Base-by-base conservation (phyloP, 257 asterid species). In the Capsicum baccatum region DNA sequence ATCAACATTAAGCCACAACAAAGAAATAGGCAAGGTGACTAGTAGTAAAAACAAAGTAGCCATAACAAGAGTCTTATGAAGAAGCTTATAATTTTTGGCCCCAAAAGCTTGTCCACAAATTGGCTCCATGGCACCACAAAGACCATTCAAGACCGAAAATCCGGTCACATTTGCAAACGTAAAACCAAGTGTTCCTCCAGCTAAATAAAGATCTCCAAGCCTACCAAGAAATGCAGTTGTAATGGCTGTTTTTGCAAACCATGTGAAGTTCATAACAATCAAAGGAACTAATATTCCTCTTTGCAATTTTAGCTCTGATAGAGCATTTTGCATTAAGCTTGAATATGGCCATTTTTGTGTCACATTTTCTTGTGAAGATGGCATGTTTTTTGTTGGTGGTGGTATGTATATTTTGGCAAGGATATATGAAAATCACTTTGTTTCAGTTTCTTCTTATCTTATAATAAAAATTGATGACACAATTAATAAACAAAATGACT, bases 51-150 rank as follows among this genome's bases (percentile, higher is more conserved):
- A 80, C 33, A 67, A 82, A 35, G 88, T 87, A 3, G 94, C 85
- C 97, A 93, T 94, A 83, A 90, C 59, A 37, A 94, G 95, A 13
- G 96, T 93, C 64, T 91, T 92, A 55, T 94, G 98, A 47, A 96
- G 94, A 86, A 96, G 97, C 89, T 89, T 92, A 35, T 87, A 90
- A 58, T 96, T 96, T 71, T 88, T 91, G 64, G 98, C 98, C 2
- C 99, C 99, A 62, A 86, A 92, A 6, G 98, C 99, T 73, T 94
- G 99, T 57, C 99, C 99, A 83, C 98, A 94, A 26, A 96, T 92
- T 2, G 98, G 99, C 80, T 93, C 98, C 98, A 96, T 93, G 26
- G 97, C 97, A n/a, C 85, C 92, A 74, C 91, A 91, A 33, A 96
- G 93, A 2, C 98, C 98, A 84, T 86, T 96, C 83, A 96, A 67